Evolutionary conservation across 1,139 yeast species (phyloP), one percentile per base, ranked within the genome.

Genomic region (Saccharomyces hybrid): DNA sequence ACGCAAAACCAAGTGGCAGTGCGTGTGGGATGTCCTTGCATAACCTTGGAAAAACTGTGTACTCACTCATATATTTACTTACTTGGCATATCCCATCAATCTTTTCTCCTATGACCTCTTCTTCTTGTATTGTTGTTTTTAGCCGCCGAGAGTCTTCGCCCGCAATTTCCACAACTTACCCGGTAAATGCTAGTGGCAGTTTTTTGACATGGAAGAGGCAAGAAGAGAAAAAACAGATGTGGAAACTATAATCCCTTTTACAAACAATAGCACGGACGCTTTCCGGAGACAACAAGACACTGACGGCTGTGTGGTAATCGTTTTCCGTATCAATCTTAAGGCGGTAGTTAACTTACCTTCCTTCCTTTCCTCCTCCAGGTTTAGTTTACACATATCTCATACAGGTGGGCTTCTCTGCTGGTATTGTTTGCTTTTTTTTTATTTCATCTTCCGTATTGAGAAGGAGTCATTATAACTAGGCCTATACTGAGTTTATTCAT

Each of bases 121-220:
- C n/a, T 11, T 38, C 2, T 9, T 19, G 19, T 11, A 4, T 38
- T 38, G 12, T 24, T 16, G 12, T 14, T 38, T 11, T 38, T 38
- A 38, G 44, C 44, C 44, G 44, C 44, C 44, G 44, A 38, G 19
- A 38, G 44, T 16, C 44, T 14, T 38, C 44, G 44, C 44, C 44
- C 44, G 44, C 21, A 38, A 38, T 38, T 38, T 38, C 44, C 44
- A 38, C 9, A 3, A 12, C 24, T 38, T 38, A 38, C 44, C 44
- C 44, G 44, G 19, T 24, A 19, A 9, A 21, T 5, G 24, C 9
- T 16, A 12, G 26, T 19, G 44, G 24, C 16, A 38, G 44, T 3
- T 38, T 38, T 38, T 38, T 38, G 44, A 38, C 12, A 26, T 38
- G 44, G 44, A 38, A 38, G 24, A 38, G 44, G 24, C 21, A 38